Percentiles rank a stretch among this genome's conserved stretches.
phyloP scores from a whole-genome alignment of 169 alveolate genomes.

The Eimeria sp. region DNA sequence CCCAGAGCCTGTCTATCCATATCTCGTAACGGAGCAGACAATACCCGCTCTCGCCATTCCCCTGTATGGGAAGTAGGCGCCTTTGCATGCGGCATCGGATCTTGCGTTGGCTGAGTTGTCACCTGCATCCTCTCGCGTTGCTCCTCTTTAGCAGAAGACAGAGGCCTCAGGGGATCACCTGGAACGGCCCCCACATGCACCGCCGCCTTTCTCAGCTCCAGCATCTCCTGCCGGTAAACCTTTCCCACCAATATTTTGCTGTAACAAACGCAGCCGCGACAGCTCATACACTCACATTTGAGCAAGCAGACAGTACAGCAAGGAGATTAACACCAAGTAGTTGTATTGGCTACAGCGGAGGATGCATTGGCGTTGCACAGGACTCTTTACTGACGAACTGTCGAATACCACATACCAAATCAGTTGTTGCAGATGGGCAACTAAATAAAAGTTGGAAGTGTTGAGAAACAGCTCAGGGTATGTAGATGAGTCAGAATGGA shows the following conservation, averaged over 20 bases:
- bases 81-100: neutral
- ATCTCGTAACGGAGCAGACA: neutral
- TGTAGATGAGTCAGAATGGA: neutral
- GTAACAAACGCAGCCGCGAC: slow-evolving; percentile 1
- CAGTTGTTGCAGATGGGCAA: neutral
- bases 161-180: slow-evolving; percentile 64
- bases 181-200: slow-evolving; percentile 47
- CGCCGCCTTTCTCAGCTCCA: slow-evolving; percentile 70
- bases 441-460: neutral
- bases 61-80: neutral
- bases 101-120: neutral
- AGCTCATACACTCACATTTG: neutral
- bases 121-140: neutral
- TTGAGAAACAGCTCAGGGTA: neutral
- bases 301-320: neutral
- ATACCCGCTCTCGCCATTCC: neutral
- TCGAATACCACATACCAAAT: neutral
- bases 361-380: neutral
- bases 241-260: slow-evolving; percentile 67
- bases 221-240: slow-evolving; percentile 72
- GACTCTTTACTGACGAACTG: neutral
- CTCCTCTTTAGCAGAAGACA: slow-evolving; percentile 24
- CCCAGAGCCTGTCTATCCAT: neutral
- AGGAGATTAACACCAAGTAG: neutral
- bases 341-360: neutral